Conservation (phyloP, 2,329 filamentous ascomycete species). For the Aspergillus texensis region DNA sequence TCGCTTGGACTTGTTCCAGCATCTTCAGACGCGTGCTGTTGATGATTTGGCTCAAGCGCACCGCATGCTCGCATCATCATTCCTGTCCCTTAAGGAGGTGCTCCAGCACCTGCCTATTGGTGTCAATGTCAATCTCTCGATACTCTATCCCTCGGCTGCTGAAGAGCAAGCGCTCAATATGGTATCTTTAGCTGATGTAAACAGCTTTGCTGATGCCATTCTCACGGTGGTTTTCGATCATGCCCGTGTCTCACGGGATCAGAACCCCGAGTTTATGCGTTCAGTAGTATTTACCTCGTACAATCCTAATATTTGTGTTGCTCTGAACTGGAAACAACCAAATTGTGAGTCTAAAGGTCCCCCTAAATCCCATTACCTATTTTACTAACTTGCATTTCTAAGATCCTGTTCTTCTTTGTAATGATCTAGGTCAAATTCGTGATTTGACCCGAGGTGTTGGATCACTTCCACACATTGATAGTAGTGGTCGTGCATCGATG, state of each 20-base stretch:
- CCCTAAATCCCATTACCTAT: background rate
- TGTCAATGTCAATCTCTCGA: slow-evolving; percentile 88
- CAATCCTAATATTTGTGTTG: slow-evolving; percentile 86
- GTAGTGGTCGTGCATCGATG: slow-evolving; percentile 71
- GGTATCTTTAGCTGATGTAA: slow-evolving; percentile 78
- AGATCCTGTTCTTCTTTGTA: slow-evolving; percentile 90
- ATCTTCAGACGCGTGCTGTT: slow-evolving; percentile 34
- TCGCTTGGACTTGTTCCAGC: slow-evolving; percentile 29
- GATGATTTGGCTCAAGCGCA: slow-evolving; percentile 66
- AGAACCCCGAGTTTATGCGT: slow-evolving; percentile 71
- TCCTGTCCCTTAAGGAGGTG: slow-evolving; percentile 77
- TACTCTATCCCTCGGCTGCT: slow-evolving; percentile 77
- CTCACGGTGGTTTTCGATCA: slow-evolving; percentile 89
- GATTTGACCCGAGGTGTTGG: slow-evolving; percentile 40
- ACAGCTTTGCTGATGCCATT: slow-evolving; percentile 80
- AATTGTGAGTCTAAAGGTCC: slow-evolving; percentile 66
- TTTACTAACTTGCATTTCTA: slow-evolving; percentile 7
- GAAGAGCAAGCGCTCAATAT: slow-evolving; percentile 73
- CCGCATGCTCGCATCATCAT: slow-evolving; percentile 71
- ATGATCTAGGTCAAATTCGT: slow-evolving; percentile 72
- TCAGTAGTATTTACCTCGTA: slow-evolving; percentile 95
- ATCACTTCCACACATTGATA: slow-evolving; percentile 50
- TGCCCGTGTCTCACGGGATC: slow-evolving; percentile 68
- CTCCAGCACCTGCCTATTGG: slow-evolving; percentile 73
- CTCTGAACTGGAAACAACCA: slow-evolving; percentile 98